Percentiles rank a stretch among this genome's conserved stretches.
Evolutionary conservation across 306 rosid species (phyloP).

Genomic region (Ormosia semicastrata): DNA sequence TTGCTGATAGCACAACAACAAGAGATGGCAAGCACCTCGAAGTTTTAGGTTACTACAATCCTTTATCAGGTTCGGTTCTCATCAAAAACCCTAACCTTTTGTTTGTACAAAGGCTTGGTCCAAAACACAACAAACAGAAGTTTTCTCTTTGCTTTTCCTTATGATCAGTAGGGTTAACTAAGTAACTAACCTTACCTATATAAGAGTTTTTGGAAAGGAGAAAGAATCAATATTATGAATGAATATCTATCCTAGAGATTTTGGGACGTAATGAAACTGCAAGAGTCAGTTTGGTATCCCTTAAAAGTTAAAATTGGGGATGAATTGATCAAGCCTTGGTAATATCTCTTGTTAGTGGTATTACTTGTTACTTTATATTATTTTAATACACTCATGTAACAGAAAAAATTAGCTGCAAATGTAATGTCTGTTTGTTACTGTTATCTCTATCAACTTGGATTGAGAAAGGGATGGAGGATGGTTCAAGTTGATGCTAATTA

Average conservation of each 20-base stretch:
- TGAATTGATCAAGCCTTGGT: neutral
- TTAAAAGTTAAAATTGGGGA: neutral
- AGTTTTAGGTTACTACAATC: conserved; percentile 80
- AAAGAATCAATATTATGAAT: neutral
- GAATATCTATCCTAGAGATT: neutral
- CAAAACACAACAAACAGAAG: neutral
- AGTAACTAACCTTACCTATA: neutral
- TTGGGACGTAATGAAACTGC: neutral
- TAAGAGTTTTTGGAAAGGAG: neutral
- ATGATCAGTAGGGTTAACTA: neutral
- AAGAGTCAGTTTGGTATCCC: neutral
- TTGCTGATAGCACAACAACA: conserved; percentile 72
- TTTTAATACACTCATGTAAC: neutral
- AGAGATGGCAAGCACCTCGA: conserved; percentile 89
- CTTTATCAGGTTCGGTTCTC: conserved; percentile 70
- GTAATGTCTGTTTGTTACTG: neutral
- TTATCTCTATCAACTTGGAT: neutral
- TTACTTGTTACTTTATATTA: neutral
- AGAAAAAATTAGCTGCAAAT: neutral
- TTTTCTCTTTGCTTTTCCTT: neutral
- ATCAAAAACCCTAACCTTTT: neutral
- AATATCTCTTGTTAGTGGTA: neutral
- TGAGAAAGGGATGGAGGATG: conserved; percentile 17
- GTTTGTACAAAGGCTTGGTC: neutral
- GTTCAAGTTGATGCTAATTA: conserved; percentile 1